Base-by-base conservation (phyloP, 768 basidiomycete species). In the Termitomyces sp. region DNA sequence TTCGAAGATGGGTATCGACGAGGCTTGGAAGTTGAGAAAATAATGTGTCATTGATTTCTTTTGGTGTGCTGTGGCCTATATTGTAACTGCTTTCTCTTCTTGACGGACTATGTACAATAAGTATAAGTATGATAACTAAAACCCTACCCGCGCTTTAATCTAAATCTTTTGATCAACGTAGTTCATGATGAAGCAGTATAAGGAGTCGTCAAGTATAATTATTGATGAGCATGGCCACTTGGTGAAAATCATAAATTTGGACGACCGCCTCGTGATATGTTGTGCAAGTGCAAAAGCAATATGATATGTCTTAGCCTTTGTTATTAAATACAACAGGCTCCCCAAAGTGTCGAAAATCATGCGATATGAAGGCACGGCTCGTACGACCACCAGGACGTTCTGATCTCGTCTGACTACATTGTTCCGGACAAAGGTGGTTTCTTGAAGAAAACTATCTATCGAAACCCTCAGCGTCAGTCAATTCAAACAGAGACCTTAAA, bases 21-120 rank as follows among this genome's bases (percentile, higher is more conserved):
- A 73, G 51, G 77, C 76, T 53, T 79, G 78, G 81, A 78, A 79
- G 70, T 65, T 68, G 60, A 74, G 80, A 63, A 82, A 78, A 67
- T 80, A 78, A 67, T 79, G 63, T 70, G 37, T 37, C 32, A 27
- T 44, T 52, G 55, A 62, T 56, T 55, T 62, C 51, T 53, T 46
- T 42, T 26, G 32, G 39, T 43, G 46, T 43, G 13, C 36, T 36
- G 55, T 42, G 29, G 31, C 7, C 27, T 27, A 9, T n/a, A 5
- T 36, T 54, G 47, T 34, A 42, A 44, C 37, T 31, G 27, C 13
- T 41, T 42, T 20, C n/a, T n/a, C 20, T 9, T 37, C 18, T 51
- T 51, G 36, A 27, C 18, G 10, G 27, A 10, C 18, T 6, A 3
- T 41, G 24, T 50, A n/a, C n/a, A n/a, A n/a, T n/a, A n/a, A n/a